Percentiles rank a stretch among this genome's conserved stretches.
Evolutionary conservation across 179 eudicot species (phyloP).

Genomic region (Sideroxylon spinosum): DNA sequence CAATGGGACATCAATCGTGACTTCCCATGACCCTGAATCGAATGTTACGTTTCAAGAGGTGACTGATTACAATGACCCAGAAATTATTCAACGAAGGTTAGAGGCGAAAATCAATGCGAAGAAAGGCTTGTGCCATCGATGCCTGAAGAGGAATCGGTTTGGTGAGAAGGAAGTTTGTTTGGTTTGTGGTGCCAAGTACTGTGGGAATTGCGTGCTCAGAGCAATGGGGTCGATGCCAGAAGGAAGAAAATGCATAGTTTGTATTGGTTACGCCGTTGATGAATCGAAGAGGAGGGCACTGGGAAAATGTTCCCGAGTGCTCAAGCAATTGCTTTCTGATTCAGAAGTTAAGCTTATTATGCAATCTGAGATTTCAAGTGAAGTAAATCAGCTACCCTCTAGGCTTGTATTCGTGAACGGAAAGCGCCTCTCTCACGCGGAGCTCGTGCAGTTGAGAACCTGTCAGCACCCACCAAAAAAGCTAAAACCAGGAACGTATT

Average conservation of each 20-base stretch:
- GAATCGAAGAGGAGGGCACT: slow-evolving; percentile 58
- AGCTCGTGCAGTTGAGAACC: slow-evolving; percentile 49
- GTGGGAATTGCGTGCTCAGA: slow-evolving; percentile 58
- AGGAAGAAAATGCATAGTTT: slow-evolving; percentile 80
- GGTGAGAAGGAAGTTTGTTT: slow-evolving; percentile 65
- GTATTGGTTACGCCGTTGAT: slow-evolving; percentile 53
- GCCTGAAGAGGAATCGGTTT: slow-evolving; percentile 52
- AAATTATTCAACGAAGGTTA: slow-evolving; percentile 26
- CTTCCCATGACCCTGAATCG: slow-evolving; percentile 43
- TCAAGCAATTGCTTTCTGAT: slow-evolving; percentile 40
- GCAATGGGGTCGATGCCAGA: slow-evolving; percentile 98
- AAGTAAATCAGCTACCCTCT: slow-evolving; percentile 57
- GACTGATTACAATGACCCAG: slow-evolving; percentile 19
- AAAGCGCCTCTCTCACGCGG: slow-evolving; percentile 40
- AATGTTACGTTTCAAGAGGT: slow-evolving; percentile 22
- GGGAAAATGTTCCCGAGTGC: slow-evolving; percentile 62
- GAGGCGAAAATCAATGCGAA: slow-evolving; percentile 25
- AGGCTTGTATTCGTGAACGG: slow-evolving; percentile 56
- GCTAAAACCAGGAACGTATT: slow-evolving; percentile 69
- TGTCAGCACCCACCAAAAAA: slow-evolving; percentile 67
- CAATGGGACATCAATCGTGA: slow-evolving; percentile 34
- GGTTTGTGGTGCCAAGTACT: slow-evolving; percentile 77
- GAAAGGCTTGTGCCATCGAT: slow-evolving; percentile 67
- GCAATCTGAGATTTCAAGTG: slow-evolving; percentile 51
- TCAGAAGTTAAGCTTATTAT: slow-evolving; percentile 48